Evolutionary conservation across 1,139 yeast species (phyloP), one percentile per base, ranked within the genome.

Genomic region (Groenewaldozyma auringiensis): DNA sequence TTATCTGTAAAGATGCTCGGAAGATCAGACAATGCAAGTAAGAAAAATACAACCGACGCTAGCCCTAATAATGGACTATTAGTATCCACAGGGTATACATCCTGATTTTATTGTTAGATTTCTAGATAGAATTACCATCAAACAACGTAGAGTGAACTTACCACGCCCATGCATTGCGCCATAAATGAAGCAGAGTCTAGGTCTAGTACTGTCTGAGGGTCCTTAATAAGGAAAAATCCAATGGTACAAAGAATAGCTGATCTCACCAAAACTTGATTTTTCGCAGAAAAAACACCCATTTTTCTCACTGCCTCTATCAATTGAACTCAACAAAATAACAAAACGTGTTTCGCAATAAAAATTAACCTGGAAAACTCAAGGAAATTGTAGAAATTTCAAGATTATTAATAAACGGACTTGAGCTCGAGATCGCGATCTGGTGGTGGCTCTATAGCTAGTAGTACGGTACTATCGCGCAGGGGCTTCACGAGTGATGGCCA

Each of bases 141-240:
- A 27, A 21, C 20, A 20, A 18, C 39, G 25, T 22, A 13, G 17
- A 13, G 25, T 16, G n/a, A 11, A 50, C 62, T 39, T 46, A 56
- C 65, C 49, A 76, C 63, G 50, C 67, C 67, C 77, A 80, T 74
- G 22, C 83, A 78, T 54, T 72, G 75, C 2, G 83, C 80, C 44
- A 80, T 62, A 13, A 79, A 62, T 16, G 44, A 40, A 17, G 31
- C 44, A 3, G 40, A 36, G 14, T 44, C 44, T 14, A 40, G 39
- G 47, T 45, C 37, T 25, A 40, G 33, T 16, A 29, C 39, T 20
- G 44, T 33, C 14, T 27, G 21, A 25, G 40, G 36, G 4, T 37
- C 44, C 9, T 33, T 36, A n/a, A 35, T 16, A 16, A 35, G 25
- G 25, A 14, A 35, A 20, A 35, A 35, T 6, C 25, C 38, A 14